Evolutionary conservation across 768 basidiomycete genomes (phyloP).

Genomic region (Coprinopsis strossmayeri): DNA sequence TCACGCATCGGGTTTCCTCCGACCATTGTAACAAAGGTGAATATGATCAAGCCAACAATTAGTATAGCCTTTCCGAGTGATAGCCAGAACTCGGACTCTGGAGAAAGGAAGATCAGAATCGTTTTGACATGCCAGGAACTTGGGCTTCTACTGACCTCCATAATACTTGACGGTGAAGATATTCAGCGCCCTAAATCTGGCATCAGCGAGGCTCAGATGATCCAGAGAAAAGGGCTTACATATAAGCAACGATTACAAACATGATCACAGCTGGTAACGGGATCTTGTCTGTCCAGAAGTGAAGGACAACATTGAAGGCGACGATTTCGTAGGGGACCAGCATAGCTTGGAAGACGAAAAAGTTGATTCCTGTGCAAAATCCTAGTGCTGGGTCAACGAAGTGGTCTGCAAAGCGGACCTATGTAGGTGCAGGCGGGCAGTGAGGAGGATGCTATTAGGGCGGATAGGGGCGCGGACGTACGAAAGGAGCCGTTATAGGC

Average conservation of each 20-base stretch:
- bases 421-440: background rate
- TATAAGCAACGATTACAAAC: conserved; percentile 35
- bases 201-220: background rate
- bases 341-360: conserved; percentile 44
- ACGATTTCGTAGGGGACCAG: conserved; percentile 46
- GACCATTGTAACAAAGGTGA: conserved; percentile 56
- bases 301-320: conserved; percentile 46
- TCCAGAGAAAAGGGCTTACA: conserved; percentile 22
- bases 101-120: background rate
- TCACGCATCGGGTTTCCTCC: conserved; percentile 53
- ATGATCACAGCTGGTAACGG: conserved; percentile 38
- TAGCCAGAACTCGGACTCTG: conserved; percentile 54
- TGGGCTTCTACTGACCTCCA: conserved; percentile 30
- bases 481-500: conserved; percentile 73
- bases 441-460: background rate
- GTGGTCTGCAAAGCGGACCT: conserved; percentile 54
- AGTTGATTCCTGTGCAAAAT: conserved; percentile 51
- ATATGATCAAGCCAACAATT: conserved; percentile 39
- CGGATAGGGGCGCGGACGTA: conserved; percentile 21
- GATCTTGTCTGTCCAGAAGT: conserved; percentile 49
- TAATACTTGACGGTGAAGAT: conserved; percentile 44
- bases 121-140: background rate
- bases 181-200: conserved; percentile 31
- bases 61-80: conserved; percentile 45
- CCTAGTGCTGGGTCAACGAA: conserved; percentile 55